A percentile compares a stretch with the other conserved stretches of the same genome.
Conservation (phyloP, 768 basidiomycete species). For the Pulveroboletus sp. region DNA sequence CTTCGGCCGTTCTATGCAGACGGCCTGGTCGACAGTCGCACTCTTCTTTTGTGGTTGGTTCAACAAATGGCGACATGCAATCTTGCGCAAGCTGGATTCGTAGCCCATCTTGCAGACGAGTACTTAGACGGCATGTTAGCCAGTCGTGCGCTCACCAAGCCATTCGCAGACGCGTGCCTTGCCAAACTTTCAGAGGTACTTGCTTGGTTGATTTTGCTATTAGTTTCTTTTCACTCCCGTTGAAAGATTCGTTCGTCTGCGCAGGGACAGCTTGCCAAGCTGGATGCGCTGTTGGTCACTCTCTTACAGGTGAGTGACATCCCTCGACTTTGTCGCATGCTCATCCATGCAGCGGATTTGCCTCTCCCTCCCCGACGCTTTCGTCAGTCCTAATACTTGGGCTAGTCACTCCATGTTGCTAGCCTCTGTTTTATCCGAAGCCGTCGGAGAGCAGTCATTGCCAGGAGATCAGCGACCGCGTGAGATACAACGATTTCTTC, state of each 20-base stretch:
- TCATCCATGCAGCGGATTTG: slow-evolving; percentile 52
- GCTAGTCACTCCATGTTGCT: slow-evolving; percentile 42
- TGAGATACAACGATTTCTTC: slow-evolving; percentile 46
- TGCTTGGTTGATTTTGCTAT: background rate
- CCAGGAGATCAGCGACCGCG: slow-evolving; percentile 33
- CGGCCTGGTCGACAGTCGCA: slow-evolving; percentile 72
- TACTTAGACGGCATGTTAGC: slow-evolving; percentile 67
- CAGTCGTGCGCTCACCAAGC: slow-evolving; percentile 64
- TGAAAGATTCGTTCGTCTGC: slow-evolving; percentile 53
- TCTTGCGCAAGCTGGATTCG: slow-evolving; percentile 75
- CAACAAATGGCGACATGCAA: slow-evolving; percentile 75
- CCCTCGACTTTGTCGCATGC: background rate
- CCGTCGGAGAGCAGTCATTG: slow-evolving; percentile 26
- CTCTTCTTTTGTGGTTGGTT: slow-evolving; percentile 76
- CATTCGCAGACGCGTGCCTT: slow-evolving; percentile 69
- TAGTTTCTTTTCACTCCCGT: slow-evolving; percentile 1
- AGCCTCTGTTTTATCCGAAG: slow-evolving; percentile 39
- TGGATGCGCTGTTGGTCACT: slow-evolving; percentile 50
- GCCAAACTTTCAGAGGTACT: slow-evolving; percentile 62
- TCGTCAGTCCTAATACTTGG: slow-evolving; percentile 73
- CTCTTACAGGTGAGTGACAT: slow-evolving; percentile 55
- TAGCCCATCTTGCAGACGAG: slow-evolving; percentile 73
- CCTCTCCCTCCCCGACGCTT: slow-evolving; percentile 67
- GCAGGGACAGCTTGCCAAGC: slow-evolving; percentile 50
- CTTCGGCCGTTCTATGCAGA: slow-evolving; percentile 76